Conservation (phyloP, 371 early-diverging fungal species). For the Nematocida minor region DNA sequence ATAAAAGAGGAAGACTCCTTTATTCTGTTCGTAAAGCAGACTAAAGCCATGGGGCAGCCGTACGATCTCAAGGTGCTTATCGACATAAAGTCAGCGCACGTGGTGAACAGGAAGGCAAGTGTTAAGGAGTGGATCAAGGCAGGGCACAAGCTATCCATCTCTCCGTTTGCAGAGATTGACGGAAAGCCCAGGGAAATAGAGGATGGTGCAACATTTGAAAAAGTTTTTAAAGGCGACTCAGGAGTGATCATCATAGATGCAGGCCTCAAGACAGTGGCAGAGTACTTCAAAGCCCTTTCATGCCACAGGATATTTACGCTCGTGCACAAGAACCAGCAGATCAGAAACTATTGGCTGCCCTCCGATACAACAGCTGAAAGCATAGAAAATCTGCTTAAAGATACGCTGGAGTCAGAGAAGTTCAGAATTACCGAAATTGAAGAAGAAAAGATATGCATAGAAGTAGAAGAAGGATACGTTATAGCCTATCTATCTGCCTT, state of each 20-base stretch:
- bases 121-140: slow-evolving; percentile 14
- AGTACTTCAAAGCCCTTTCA: slow-evolving; percentile 26
- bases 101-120: slow-evolving; percentile 3
- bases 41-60: slow-evolving; percentile 32
- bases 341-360: not conserved
- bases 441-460: not conserved
- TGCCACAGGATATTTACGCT: not conserved
- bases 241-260: slow-evolving; percentile 17
- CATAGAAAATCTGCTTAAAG: not conserved
- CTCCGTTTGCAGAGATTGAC: slow-evolving; percentile 13
- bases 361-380: not conserved
- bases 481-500: not conserved
- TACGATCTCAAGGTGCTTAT: slow-evolving; percentile 43
- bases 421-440: not conserved
- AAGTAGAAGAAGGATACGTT: not conserved
- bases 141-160: not conserved
- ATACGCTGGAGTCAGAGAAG: not conserved
- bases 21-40: slow-evolving; percentile 34
- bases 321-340: not conserved
- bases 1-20: slow-evolving; percentile 24
- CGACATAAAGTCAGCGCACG: not conserved
- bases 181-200: not conserved
- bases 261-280: slow-evolving; percentile 3
- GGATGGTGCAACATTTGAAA: not conserved
- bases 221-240: slow-evolving; percentile 16